Conservation (phyloP, 768 basidiomycete genomes). For the Lactarius deliciosus region DNA sequence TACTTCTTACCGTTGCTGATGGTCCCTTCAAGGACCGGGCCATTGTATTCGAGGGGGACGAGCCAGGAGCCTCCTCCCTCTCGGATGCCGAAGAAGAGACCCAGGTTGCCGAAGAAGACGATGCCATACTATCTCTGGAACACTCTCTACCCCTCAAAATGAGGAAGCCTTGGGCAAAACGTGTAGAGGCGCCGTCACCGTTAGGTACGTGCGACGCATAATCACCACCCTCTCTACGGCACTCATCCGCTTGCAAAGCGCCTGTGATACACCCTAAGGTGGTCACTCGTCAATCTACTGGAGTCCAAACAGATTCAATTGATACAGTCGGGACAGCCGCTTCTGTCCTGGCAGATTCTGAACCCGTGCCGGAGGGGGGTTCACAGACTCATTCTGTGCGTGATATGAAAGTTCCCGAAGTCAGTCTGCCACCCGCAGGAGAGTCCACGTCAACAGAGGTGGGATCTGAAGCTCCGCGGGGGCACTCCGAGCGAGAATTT, state of each 20-base stretch:
- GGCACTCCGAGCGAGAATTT: conserved; percentile 41
- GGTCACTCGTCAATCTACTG: conserved; percentile 41
- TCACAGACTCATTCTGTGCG: not conserved
- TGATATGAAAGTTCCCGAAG: not conserved
- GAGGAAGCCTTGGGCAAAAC: conserved; percentile 59
- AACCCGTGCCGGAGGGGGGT: conserved; percentile 1
- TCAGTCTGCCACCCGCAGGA: not conserved
- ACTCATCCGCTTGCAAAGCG: conserved; percentile 14
- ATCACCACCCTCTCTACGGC: conserved; percentile 2
- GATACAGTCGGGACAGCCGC: conserved; percentile 15
- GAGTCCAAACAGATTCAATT: conserved; percentile 44
- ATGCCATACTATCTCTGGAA: conserved; percentile 34
- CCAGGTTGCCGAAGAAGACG: conserved; percentile 44
- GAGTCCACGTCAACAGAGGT: conserved; percentile 1
- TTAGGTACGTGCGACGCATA: conserved; percentile 11
- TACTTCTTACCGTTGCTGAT: conserved; percentile 59
- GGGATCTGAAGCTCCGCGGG: conserved; percentile 6
- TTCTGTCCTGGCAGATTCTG: conserved; percentile 7
- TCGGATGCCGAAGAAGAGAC: conserved; percentile 44
- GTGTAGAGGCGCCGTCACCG: conserved; percentile 37
- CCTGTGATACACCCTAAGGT: not conserved
- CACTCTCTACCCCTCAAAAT: conserved; percentile 60
- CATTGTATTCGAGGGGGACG: conserved; percentile 58
- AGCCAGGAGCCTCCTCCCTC: conserved; percentile 36
- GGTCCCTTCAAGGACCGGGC: conserved; percentile 55